Percentiles rank a stretch among this genome's conserved stretches.
Conservation (phyloP, 805 yeast genomes). For the Candida germanica region DNA sequence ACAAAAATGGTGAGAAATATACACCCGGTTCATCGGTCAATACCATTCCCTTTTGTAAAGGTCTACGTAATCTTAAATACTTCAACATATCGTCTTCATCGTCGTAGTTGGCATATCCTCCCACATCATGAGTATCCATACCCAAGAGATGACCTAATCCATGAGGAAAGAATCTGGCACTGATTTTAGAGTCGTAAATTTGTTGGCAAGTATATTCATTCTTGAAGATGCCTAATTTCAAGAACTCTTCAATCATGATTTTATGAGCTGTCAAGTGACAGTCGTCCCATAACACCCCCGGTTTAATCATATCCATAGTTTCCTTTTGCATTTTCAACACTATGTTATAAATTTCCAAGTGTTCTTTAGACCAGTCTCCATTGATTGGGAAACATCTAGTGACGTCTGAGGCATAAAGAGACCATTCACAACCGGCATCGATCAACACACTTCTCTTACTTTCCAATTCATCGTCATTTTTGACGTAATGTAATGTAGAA, state of each 20-base stretch:
- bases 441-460: conserved; percentile 67
- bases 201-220: conserved; percentile 54
- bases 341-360: conserved; percentile 72
- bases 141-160: conserved; percentile 94
- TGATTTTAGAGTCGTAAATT: conserved; percentile 63
- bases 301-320: conserved; percentile 69
- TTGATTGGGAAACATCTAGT: conserved; percentile 91
- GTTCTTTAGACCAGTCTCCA: conserved; percentile 89
- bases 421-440: conserved; percentile 98
- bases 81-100: conserved; percentile 76
- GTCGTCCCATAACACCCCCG: conserved; percentile 85
- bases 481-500: conserved; percentile 85
- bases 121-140: conserved; percentile 95
- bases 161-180: conserved; percentile 87
- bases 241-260: conserved; percentile 67
- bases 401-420: conserved; percentile 87
- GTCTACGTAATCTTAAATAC: conserved; percentile 79
- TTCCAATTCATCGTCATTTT: conserved; percentile 59
- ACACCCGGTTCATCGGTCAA: conserved; percentile 95
- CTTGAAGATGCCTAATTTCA: conserved; percentile 73
- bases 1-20: conserved; percentile 81
- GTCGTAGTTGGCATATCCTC: conserved; percentile 79
- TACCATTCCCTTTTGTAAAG: conserved; percentile 71
- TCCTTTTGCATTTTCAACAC: conserved; percentile 80
- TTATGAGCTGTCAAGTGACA: conserved; percentile 78